Conservation (phyloP, 768 basidiomycete genomes). For the Hortiboletus flavorubellus region DNA sequence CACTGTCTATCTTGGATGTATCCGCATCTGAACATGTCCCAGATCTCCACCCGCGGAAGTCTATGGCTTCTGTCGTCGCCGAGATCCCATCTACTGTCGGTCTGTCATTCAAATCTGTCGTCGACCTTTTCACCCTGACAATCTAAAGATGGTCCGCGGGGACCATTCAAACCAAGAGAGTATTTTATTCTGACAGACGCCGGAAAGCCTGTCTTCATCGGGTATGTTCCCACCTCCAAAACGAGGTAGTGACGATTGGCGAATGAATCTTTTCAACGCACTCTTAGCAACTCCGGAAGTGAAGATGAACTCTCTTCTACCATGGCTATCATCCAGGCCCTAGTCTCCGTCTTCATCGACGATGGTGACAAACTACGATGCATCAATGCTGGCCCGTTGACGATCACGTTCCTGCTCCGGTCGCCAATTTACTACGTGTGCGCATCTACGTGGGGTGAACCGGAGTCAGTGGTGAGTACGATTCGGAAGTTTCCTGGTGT, state of each 20-base stretch:
- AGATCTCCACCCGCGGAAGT: conserved; percentile 16
- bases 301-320: conserved; percentile 68
- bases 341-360: conserved; percentile 94
- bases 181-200: conserved; percentile 95
- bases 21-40: background rate
- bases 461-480: conserved; percentile 84
- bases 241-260: background rate
- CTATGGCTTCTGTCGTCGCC: conserved; percentile 26
- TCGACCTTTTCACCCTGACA: conserved; percentile 4
- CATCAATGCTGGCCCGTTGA: conserved; percentile 77
- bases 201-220: conserved; percentile 95
- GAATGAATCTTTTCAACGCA: background rate
- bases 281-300: conserved; percentile 46
- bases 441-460: conserved; percentile 91
- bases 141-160: conserved; percentile 11
- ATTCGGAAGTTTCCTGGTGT: background rate
- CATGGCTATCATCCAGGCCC: conserved; percentile 91
- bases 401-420: conserved; percentile 84
- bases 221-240: conserved; percentile 42
- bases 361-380: conserved; percentile 83
- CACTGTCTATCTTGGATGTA: conserved; percentile 6
- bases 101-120: conserved; percentile 11
- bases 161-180: conserved; percentile 54
- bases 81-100: conserved; percentile 32
- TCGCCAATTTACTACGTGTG: conserved; percentile 91